Conservation (phyloP, 176 grass and related monocot genomes). For the Typha latifolia region DNA sequence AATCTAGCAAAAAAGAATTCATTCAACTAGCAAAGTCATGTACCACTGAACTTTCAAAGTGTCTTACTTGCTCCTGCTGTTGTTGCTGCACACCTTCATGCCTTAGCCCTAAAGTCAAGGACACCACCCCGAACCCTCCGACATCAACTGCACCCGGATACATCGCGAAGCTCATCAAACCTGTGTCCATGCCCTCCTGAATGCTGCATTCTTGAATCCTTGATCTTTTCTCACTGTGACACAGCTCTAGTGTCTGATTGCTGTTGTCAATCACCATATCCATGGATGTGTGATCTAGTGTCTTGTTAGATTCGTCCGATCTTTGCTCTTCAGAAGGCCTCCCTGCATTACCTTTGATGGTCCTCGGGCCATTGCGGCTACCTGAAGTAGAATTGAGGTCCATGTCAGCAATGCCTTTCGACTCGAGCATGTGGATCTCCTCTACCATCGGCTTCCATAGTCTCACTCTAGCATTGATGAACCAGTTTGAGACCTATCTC, state of each 20-base stretch:
- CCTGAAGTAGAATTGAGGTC: conserved; percentile 8
- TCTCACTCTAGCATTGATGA: conserved; percentile 47
- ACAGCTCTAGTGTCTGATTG: not conserved
- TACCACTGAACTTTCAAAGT: no score
- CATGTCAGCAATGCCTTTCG: conserved; percentile 16
- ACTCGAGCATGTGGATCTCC: conserved; percentile 55
- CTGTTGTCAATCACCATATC: not conserved
- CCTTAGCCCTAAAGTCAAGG: conserved; percentile 37
- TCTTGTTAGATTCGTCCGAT: conserved; percentile 1
- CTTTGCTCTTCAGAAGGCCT: not conserved
- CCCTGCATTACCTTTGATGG: not conserved
- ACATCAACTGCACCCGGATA: conserved; percentile 28
- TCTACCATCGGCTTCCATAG: conserved; percentile 65
- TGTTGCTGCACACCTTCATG: conserved; percentile 13
- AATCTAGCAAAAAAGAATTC: no score
- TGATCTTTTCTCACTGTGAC: conserved; percentile 31
- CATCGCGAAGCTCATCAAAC: conserved; percentile 34
- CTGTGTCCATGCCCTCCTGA: conserved; percentile 16
- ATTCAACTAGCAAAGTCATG: no score
- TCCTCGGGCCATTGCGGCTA: not conserved
- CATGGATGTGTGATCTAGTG: not conserved
- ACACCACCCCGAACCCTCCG: conserved; percentile 34
- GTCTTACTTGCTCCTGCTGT: no score
- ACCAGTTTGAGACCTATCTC: conserved; percentile 53
- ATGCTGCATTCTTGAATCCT: conserved; percentile 27